Evolutionary conservation across 495 filamentous ascomycete species (phyloP).

Genomic region (Penicillium paradoxum): DNA sequence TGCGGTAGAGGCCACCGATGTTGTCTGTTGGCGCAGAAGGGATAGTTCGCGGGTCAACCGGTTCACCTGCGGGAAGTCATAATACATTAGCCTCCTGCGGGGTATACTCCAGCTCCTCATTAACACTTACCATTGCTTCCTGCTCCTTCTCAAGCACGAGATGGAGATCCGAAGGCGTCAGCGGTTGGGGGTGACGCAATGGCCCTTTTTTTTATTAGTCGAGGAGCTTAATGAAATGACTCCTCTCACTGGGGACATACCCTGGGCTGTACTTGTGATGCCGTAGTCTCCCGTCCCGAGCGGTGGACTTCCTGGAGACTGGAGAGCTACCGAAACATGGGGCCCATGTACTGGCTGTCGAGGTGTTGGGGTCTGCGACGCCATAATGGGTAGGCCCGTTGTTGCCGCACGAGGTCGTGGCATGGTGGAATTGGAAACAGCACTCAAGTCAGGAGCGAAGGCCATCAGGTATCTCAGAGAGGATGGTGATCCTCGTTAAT

Average conservation of each 20-base stretch:
- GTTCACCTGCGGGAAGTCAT: slow-evolving; percentile 60
- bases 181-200: slow-evolving; percentile 72
- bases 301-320: slow-evolving; percentile 31
- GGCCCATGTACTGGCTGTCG: slow-evolving; percentile 40
- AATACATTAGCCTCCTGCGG: slow-evolving; percentile 4
- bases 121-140: slow-evolving; percentile 71
- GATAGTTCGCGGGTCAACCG: slow-evolving; percentile 83
- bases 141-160: slow-evolving; percentile 87
- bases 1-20: slow-evolving; percentile 73
- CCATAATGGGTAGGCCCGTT: slow-evolving; percentile 44
- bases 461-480: background rate
- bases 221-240: background rate
- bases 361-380: slow-evolving; percentile 37
- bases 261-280: slow-evolving; percentile 55
- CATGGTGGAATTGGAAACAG: slow-evolving; percentile 50
- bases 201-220: slow-evolving; percentile 42
- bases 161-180: slow-evolving; percentile 84
- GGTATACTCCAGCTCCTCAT: background rate
- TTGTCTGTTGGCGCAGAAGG: slow-evolving; percentile 72
- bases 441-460: slow-evolving; percentile 61
- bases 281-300: slow-evolving; percentile 45
- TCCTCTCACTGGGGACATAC: slow-evolving; percentile 20
- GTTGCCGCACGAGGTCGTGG: slow-evolving; percentile 46
- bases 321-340: slow-evolving; percentile 36
- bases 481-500: background rate